These are phyloP conservation scores for Brassica juncea DNA, from an alignment of 345 rosid species.

Conservation along the genomic window DNA sequence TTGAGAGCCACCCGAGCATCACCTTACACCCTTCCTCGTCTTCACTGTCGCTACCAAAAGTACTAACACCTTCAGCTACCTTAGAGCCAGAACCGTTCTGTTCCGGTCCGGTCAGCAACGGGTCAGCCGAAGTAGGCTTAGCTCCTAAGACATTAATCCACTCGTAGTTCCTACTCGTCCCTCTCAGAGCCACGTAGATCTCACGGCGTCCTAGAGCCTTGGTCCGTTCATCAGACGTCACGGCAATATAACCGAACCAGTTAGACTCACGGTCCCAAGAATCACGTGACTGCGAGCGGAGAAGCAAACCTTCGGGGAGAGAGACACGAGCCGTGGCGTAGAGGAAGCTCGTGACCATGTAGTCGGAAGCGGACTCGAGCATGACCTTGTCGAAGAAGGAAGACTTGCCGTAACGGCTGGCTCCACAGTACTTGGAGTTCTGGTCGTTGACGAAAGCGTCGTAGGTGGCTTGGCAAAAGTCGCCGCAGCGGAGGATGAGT, in stretches of 20 bases:
- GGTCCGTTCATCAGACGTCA: slow-evolving; percentile 58
- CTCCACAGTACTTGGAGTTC: slow-evolving; percentile 85
- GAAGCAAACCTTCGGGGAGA: slow-evolving; percentile 59
- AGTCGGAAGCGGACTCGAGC: background rate
- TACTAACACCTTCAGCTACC: background rate
- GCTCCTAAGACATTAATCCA: slow-evolving; percentile 75
- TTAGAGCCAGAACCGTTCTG: slow-evolving; percentile 1
- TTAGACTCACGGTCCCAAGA: slow-evolving; percentile 96
- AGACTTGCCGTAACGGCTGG: slow-evolving; percentile 75
- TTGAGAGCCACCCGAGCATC: slow-evolving; percentile 82
- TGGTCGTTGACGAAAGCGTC: slow-evolving; percentile 86
- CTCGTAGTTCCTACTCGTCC: slow-evolving; percentile 82
- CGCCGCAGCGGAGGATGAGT: slow-evolving; percentile 82
- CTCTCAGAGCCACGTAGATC: slow-evolving; percentile 70
- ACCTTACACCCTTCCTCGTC: slow-evolving; percentile 12
- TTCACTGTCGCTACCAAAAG: background rate
- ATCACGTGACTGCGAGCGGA: slow-evolving; percentile 68
- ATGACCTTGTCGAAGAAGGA: slow-evolving; percentile 59
- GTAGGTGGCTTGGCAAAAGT: slow-evolving; percentile 90
- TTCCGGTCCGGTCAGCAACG: slow-evolving; percentile 42
- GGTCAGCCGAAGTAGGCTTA: slow-evolving; percentile 49
- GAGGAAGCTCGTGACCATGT: background rate
- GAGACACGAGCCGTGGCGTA: slow-evolving; percentile 10
- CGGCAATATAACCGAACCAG: slow-evolving; percentile 91
- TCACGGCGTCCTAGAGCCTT: slow-evolving; percentile 65